Evolutionary conservation across 2,329 filamentous ascomycete genomes (phyloP).

Genomic region (Aureobasidium uvarum): DNA sequence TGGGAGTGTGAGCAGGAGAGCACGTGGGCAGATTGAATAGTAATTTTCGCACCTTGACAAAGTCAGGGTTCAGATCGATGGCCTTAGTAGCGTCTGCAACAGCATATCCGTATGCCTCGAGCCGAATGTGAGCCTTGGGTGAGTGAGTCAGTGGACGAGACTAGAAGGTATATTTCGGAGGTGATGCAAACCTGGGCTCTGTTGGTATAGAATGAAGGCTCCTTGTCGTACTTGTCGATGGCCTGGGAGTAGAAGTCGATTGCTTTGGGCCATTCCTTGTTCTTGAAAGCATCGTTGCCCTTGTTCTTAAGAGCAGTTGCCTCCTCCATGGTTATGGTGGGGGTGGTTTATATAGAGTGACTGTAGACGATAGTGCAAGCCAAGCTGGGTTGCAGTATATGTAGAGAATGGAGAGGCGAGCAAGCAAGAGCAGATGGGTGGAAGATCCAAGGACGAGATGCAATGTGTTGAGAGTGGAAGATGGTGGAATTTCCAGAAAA

Average conservation of each 20-base stretch:
- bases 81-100: constrained; percentile 88
- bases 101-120: constrained; percentile 91
- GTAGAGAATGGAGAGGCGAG: not conserved
- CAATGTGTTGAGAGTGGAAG: not conserved
- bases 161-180: not conserved
- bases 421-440: not conserved
- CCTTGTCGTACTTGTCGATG: constrained; percentile 76
- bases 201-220: constrained; percentile 92
- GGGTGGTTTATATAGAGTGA: not conserved
- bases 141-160: not conserved
- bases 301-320: constrained; percentile 85
- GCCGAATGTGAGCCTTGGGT: constrained; percentile 81
- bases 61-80: constrained; percentile 80
- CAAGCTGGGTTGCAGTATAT: not conserved
- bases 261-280: constrained; percentile 81
- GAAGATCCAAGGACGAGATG: not conserved
- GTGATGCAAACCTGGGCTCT: constrained; percentile 73
- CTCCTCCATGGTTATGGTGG: constrained; percentile 42
- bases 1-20: not conserved
- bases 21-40: not conserved
- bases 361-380: not conserved
- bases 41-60: constrained; percentile 69
- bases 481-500: constrained; percentile 17
- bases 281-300: constrained; percentile 88
- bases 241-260: constrained; percentile 83